Percentiles rank a stretch among this genome's conserved stretches.
Conservation (phyloP, 768 basidiomycete genomes). For the Macrolepiota fuliginosa region DNA sequence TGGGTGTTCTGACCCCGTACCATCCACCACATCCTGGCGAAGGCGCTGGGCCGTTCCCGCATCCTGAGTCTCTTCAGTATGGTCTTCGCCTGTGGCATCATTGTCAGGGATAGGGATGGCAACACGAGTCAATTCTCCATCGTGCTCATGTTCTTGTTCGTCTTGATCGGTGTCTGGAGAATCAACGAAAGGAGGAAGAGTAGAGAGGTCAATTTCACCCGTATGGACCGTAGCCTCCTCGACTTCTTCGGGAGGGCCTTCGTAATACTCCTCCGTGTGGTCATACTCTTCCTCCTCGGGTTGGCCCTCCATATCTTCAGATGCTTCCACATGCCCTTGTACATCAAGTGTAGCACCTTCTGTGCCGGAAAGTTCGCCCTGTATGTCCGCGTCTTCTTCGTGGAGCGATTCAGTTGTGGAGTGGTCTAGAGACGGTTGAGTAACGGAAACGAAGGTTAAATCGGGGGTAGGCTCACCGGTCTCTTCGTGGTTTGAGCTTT, state of each 20-base stretch:
- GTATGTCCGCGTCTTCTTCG: slow-evolving; percentile 9
- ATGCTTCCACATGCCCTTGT: slow-evolving; percentile 9
- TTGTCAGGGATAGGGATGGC: neutral
- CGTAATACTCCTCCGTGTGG: slow-evolving; percentile 8
- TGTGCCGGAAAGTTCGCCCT: slow-evolving; percentile 1
- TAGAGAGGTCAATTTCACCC: slow-evolving; percentile 14
- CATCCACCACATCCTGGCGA: neutral
- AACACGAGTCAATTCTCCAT: neutral
- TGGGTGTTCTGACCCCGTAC: neutral
- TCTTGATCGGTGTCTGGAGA: slow-evolving; percentile 9
- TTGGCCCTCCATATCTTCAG: slow-evolving; percentile 24
- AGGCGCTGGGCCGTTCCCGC: neutral
- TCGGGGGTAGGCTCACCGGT: neutral
- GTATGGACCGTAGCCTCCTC: neutral
- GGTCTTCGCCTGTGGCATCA: neutral
- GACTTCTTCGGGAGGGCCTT: neutral
- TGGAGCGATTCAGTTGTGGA: slow-evolving; percentile 16
- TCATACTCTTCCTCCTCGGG: slow-evolving; percentile 13
- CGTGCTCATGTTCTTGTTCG: slow-evolving; percentile 9
- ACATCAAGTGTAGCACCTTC: neutral
- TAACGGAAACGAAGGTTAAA: neutral
- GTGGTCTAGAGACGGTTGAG: neutral
- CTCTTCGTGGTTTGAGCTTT: slow-evolving; percentile 8
- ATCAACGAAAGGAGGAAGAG: slow-evolving; percentile 13
- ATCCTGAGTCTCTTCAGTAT: neutral